These are phyloP conservation scores for Pueraria montana DNA, from an alignment of 306 rosid species.

Conservation along the genomic window DNA sequence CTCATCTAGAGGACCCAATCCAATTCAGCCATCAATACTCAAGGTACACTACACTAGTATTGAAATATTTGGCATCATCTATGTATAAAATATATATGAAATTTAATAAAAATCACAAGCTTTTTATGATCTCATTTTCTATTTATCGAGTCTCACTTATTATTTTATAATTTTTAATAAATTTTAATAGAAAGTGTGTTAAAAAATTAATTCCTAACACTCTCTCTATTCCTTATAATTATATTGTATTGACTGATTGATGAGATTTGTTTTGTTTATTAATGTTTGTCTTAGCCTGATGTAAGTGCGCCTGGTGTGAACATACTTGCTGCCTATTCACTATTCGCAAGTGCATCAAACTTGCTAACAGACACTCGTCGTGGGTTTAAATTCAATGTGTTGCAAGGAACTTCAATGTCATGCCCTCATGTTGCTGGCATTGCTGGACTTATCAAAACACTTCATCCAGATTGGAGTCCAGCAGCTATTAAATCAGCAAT, in stretches of 20 bases:
- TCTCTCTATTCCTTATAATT: neutral
- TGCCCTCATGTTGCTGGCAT: slow-evolving; percentile 50
- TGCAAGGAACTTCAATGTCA: slow-evolving; percentile 76
- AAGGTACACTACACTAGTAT: slow-evolving; percentile 30
- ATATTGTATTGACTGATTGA: neutral
- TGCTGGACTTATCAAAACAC: slow-evolving; percentile 55
- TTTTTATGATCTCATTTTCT: too few species aligned
- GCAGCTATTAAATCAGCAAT: slow-evolving; percentile 61
- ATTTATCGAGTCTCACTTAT: too few species aligned
- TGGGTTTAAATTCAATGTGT: slow-evolving; percentile 48
- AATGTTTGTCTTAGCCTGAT: slow-evolving; percentile 51
- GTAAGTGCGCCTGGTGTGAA: slow-evolving; percentile 56
- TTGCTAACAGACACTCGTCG: slow-evolving; percentile 47
- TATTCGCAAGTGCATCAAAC: slow-evolving; percentile 50
- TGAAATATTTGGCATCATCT: neutral
- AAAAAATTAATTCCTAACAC: too few species aligned
- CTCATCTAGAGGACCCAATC: slow-evolving; percentile 54
- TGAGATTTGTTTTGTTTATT: neutral
- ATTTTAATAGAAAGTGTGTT: too few species aligned
- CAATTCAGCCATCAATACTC: slow-evolving; percentile 49
- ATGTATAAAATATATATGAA: too few species aligned
- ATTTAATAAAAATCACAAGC: too few species aligned
- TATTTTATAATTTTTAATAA: too few species aligned
- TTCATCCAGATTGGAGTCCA: slow-evolving; percentile 54
- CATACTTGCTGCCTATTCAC: slow-evolving; percentile 66